A percentile compares a stretch with the other conserved stretches of the same genome.
These are phyloP conservation scores for Cercophora scortea DNA, from an alignment of 495 filamentous ascomycete genomes.

Conservation along the genomic window DNA sequence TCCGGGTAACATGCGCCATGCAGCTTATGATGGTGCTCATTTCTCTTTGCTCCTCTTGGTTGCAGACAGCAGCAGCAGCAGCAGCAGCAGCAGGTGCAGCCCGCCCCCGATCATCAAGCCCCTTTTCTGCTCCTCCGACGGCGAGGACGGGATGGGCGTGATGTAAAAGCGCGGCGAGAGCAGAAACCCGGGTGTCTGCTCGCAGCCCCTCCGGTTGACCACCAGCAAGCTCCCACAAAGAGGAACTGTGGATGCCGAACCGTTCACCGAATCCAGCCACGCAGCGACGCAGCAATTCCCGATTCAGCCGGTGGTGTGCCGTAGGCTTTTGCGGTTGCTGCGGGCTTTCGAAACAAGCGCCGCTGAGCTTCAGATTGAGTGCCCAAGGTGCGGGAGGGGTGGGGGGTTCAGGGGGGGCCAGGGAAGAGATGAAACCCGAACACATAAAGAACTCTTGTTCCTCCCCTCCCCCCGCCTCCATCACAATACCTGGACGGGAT, in stretches of 20 bases:
- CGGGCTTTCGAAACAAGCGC: constrained; percentile 23
- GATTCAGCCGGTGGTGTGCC: neutral
- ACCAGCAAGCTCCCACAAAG: no score
- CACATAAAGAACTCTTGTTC: neutral
- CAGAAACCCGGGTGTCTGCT: neutral
- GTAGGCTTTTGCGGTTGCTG: neutral
- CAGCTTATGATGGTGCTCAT: no score
- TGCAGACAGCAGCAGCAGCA: no score
- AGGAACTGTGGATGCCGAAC: no score
- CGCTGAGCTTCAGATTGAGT: neutral
- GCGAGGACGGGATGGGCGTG: neutral
- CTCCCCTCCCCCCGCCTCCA: no score
- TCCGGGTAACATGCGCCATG: no score
- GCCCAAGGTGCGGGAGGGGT: neutral
- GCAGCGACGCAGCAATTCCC: no score
- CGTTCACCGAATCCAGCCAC: no score
- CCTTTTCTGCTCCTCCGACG: neutral
- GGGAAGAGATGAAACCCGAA: neutral
- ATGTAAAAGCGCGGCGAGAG: neutral
- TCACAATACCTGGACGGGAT: no score
- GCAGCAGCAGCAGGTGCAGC: no score
- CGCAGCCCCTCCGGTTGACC: neutral
- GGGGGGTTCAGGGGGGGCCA: constrained; percentile 10
- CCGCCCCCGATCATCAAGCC: no score
- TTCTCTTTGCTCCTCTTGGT: no score